Conservation (phyloP, 768 basidiomycete genomes). For the Collybiopsis luxurians region DNA sequence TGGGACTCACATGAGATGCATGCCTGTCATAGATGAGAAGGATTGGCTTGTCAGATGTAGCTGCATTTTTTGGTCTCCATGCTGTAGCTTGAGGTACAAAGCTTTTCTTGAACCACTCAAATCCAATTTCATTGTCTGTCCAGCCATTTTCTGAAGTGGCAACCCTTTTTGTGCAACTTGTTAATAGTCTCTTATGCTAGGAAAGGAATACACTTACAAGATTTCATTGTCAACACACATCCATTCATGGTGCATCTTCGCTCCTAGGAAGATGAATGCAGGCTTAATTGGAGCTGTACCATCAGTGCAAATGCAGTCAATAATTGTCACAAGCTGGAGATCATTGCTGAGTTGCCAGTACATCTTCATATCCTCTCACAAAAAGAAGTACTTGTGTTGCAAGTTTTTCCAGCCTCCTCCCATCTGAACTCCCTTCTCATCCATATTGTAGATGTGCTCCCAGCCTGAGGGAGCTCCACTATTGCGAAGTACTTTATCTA, state of each 20-base stretch:
- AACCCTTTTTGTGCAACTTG: slow-evolving; percentile 23
- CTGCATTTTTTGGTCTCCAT: not conserved
- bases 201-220: slow-evolving; percentile 11
- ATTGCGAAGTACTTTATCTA: slow-evolving; percentile 17
- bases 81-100: slow-evolving; percentile 26
- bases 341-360: slow-evolving; percentile 27
- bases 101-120: slow-evolving; percentile 19
- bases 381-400: slow-evolving; percentile 20
- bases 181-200: not conserved
- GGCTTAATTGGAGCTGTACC: slow-evolving; percentile 24
- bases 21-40: slow-evolving; percentile 46
- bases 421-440: slow-evolving; percentile 26
- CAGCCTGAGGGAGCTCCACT: slow-evolving; percentile 20
- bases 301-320: slow-evolving; percentile 36
- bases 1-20: slow-evolving; percentile 32
- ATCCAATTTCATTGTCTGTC: slow-evolving; percentile 33
- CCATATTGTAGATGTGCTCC: slow-evolving; percentile 27
- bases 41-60: slow-evolving; percentile 25
- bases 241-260: slow-evolving; percentile 20
- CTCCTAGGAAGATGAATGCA: slow-evolving; percentile 33
- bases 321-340: slow-evolving; percentile 38
- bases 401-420: slow-evolving; percentile 20
- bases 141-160: slow-evolving; percentile 36
- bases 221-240: slow-evolving; percentile 20
- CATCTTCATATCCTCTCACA: slow-evolving; percentile 12